A percentile compares a stretch with the other conserved stretches of the same genome.
These are phyloP conservation scores for Aspergillus sp. DNA, from an alignment of 2,329 filamentous ascomycete genomes.

Conservation along the genomic window DNA sequence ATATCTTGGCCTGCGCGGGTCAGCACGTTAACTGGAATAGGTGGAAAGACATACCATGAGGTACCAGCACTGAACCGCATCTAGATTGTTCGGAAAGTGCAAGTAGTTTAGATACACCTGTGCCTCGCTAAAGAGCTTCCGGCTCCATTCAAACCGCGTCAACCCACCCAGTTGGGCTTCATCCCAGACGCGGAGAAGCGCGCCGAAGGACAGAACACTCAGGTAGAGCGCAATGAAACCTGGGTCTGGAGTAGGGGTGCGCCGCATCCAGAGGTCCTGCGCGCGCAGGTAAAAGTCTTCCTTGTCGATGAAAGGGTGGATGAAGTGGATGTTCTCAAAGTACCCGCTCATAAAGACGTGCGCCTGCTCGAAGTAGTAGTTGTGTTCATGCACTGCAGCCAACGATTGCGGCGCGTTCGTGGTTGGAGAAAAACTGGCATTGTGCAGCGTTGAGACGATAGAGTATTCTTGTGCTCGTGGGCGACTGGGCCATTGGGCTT, in stretches of 20 bases:
- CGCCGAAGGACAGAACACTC: slow-evolving; percentile 49
- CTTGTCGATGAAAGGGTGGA: slow-evolving; percentile 52
- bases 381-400: slow-evolving; percentile 25
- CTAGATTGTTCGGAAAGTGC: slow-evolving; percentile 47
- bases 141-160: slow-evolving; percentile 48
- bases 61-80: slow-evolving; percentile 51
- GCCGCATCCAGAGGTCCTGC: slow-evolving; percentile 45
- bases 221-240: slow-evolving; percentile 52
- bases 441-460: slow-evolving; percentile 48
- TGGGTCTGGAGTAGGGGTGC: slow-evolving; percentile 27
- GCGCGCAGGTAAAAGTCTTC: slow-evolving; percentile 45
- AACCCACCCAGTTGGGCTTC: slow-evolving; percentile 46
- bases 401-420: slow-evolving; percentile 20
- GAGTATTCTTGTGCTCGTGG: slow-evolving; percentile 28
- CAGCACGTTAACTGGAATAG: background rate
- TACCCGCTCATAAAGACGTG: slow-evolving; percentile 49
- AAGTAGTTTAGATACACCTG: slow-evolving; percentile 39
- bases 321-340: slow-evolving; percentile 51
- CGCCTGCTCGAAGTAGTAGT: slow-evolving; percentile 47
- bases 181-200: slow-evolving; percentile 47
- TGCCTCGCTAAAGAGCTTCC: slow-evolving; percentile 48
- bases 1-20: slow-evolving; percentile 45
- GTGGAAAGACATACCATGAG: slow-evolving; percentile 39
- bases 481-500: background rate
- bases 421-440: slow-evolving; percentile 44